Evolutionary conservation across 176 grass and related monocot species (phyloP), one percentile per base, ranked within the genome.

Genomic region (Triticum timopheevii): DNA sequence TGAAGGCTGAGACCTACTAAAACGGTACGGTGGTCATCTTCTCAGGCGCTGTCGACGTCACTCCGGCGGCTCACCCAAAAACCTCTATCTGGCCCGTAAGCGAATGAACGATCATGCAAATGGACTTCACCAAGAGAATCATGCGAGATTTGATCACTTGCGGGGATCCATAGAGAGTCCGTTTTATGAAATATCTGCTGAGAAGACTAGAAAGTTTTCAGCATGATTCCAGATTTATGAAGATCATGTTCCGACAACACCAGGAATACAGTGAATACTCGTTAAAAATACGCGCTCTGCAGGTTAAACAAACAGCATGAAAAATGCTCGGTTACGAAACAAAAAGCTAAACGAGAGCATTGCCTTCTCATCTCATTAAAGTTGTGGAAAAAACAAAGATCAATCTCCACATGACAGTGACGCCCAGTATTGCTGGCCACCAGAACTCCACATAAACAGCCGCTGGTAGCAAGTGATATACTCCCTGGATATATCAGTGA

Each of bases 351-450:
- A 52, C n/a, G 30, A 61, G 47, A 67, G 68, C 28, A 20, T 81
- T 73, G 47, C 86, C 17, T 19, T 77, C 10, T 20, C 34, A 5
- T 77, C 10, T 20, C 34, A 5, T 69, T 59, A n/a, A 84, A 35
- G 25, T 59, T 7, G 65, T 22, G 56, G 7, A 20, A 19, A 31
- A 25, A 50, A 3, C 69, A 87, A 74, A 25, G 8, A 49, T 27
- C 72, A 39, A 39, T 76, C 45, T 85, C 76, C 76, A 77, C 76
- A 77, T 31, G 58, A 80, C 64, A 49, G 7, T 45, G 64, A 50
- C 33, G 20, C 56, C 68, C 10, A 49, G 35, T 36, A 68, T 45
- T 28, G 75, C 59, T 80, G 10, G 58, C 24, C 59, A 38, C 8
- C 7, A 5, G 19, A 79, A 66, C 56, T 69, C n/a, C 6, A 0